phyloP scores from a whole-genome alignment of 108 stramenopile genomes.

The Cylindrotheca closterium region DNA sequence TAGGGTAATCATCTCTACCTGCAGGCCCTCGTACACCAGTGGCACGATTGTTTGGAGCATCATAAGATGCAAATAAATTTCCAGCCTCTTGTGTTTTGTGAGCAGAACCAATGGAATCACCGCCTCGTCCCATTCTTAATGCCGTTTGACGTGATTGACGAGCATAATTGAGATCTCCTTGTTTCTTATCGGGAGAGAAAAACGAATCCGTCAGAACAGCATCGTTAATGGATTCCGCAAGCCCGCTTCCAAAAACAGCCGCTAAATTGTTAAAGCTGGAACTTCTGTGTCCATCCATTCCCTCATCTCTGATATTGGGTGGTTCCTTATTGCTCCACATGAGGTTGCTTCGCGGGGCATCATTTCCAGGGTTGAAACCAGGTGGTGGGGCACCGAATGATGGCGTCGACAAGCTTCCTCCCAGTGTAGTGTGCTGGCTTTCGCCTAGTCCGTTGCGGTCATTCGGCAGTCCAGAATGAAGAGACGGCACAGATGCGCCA shows the following conservation, averaged over 20 bases:
- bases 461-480: too few relatives aligned
- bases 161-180: constrained; percentile 59
- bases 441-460: too few relatives aligned
- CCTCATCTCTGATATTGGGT: too few relatives aligned
- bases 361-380: constrained; percentile 3
- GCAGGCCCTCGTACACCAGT: neutral
- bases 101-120: constrained; percentile 8
- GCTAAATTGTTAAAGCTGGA: constrained; percentile 76
- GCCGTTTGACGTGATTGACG: constrained; percentile 75
- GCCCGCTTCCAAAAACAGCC: constrained; percentile 62
- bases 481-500: too few relatives aligned
- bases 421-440: too few relatives aligned
- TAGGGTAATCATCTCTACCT: constrained; percentile 7
- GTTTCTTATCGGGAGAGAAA: constrained; percentile 13
- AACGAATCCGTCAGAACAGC: constrained; percentile 24
- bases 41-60: constrained; percentile 10
- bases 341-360: neutral
- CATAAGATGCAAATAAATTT: constrained; percentile 28
- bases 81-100: constrained; percentile 27
- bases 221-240: constrained; percentile 86
- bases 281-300: constrained; percentile 23
- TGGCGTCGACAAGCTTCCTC: too few relatives aligned
- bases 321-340: constrained; percentile 2
- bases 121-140: constrained; percentile 37
- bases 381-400: constrained; percentile 31